Base-by-base conservation (phyloP, 1,284 basidiomycete genomes). In the Ganoderma lucidum region DNA sequence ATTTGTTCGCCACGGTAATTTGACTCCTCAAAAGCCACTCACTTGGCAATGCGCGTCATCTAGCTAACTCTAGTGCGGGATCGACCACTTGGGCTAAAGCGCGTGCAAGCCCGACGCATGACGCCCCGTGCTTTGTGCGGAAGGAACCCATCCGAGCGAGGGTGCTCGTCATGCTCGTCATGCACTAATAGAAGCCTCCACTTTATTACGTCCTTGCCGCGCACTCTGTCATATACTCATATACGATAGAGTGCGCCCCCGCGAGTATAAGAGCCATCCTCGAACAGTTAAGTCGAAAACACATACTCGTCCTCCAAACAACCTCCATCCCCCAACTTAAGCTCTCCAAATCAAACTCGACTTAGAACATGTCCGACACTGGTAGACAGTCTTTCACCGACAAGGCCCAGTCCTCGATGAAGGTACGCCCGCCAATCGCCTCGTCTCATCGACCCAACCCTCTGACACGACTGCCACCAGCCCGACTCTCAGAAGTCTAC, bases 301-400 rank as follows among this genome's bases (percentile, higher is more conserved):
- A 9, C 39, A 41, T 45, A 2, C 15, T n/a, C 44, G 17, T 45
- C 12, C 12, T 19, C 44, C n/a, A 2, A 45, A 30, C 53, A 14
- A 35, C 15, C 30, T 14, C 6, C 15, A 3, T 12, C 6, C 17
- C 23, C 12, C 53, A 32, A 17, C 30, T 19, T 6, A 32, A 32
- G 9, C 15, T 32, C 6, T 39, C 1, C 3, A 15, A 39, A 44
- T 6, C 39, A 42, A 39, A 30, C 14, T 44, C 39, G 4, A 28
- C 23, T 9, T 14, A n/a, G 3, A 41, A 63, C 19, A 83, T 83
- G 81, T 78, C 81, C 73, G 82, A 83, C 78, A 72, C 76, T 65
- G 81, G 78, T 71, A 82, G 83, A 71, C 80, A 84, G 78, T 81
- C 81, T 66, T 71, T 83, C 77, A 80, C 79, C 75, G 83, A 84